Conservation (phyloP, 352 stramenopile species). For the Elongisporangium undulatum region DNA sequence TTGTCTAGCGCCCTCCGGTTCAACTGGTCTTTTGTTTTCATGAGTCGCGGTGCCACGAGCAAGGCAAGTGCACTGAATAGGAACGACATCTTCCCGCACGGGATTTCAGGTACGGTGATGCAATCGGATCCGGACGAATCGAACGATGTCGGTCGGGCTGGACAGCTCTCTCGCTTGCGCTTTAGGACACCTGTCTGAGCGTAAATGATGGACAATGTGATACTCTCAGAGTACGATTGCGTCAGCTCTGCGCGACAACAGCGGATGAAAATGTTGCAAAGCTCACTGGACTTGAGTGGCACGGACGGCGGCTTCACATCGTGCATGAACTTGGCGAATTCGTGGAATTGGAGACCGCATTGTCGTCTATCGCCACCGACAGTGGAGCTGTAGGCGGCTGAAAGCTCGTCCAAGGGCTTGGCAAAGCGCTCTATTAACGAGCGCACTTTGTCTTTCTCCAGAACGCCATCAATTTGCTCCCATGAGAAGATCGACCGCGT, state of each 20-base stretch:
- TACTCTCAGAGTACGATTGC: slow-evolving; percentile 9
- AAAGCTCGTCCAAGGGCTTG: slow-evolving; percentile 34
- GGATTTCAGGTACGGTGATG: slow-evolving; percentile 9
- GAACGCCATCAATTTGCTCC: slow-evolving; percentile 32
- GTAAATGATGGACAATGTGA: slow-evolving; percentile 12
- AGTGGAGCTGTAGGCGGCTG: slow-evolving; percentile 41
- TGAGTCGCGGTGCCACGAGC: slow-evolving; percentile 22
- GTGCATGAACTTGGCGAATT: slow-evolving; percentile 45
- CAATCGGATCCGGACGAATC: slow-evolving; percentile 1
- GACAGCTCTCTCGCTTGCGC: neutral
- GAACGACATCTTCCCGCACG: slow-evolving; percentile 9
- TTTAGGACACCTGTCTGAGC: slow-evolving; percentile 2
- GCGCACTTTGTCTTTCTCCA: slow-evolving; percentile 18
- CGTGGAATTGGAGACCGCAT: slow-evolving; percentile 39
- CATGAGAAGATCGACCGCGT: slow-evolving; percentile 20
- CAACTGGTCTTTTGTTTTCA: slow-evolving; percentile 22
- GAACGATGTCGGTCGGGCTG: neutral
- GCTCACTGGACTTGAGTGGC: slow-evolving; percentile 29
- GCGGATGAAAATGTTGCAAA: slow-evolving; percentile 57
- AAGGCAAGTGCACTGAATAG: slow-evolving; percentile 21
- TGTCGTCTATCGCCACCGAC: slow-evolving; percentile 18
- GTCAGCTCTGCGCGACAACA: slow-evolving; percentile 31
- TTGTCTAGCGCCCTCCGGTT: neutral
- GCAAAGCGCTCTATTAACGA: slow-evolving; percentile 33
- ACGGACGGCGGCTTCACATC: slow-evolving; percentile 43